Evolutionary conservation across 768 basidiomycete genomes (phyloP), one percentile per base, ranked within the genome.

Genomic region (Auricularia sp.): DNA sequence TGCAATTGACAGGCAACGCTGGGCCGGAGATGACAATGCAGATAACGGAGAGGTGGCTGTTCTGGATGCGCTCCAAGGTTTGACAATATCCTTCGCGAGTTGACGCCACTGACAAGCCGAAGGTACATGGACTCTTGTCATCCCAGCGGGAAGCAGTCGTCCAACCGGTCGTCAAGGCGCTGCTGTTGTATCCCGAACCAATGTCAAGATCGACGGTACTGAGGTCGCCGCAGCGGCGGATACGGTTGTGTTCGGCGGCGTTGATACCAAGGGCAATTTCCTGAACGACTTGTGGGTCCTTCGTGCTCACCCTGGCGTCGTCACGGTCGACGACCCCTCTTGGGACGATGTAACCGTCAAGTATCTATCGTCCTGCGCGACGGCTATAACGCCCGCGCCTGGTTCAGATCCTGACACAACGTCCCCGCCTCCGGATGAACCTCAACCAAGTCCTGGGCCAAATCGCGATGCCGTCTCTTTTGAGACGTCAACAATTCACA

Each of bases 241-340:
- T 71, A 87, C 84, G 18, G 80, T 93, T 56, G 83, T 92, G 10
- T 93, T 90, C 68, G 91, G 91, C 39, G 91, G 91, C 47, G 81
- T 82, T 68, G 89, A 90, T 71, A 77, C 78, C 54, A 72, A 76
- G 64, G 90, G 90, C 14, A 82, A 77, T 33, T 86, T 89, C 70
- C 78, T 91, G 3, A 81, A 84, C 47, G 91, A 93, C 64, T 71
- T 93, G 11, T 93, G 91, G 91, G 72, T 93, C 7, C 78, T 93
- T 66, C 79, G 91, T 63, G 82, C 88, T 3, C 92, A 92, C 73
- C 79, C 81, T 66, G 86, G 79, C n/a, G 73, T 80, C 37, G 70
- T 89, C n/a, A 68, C 80, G n/a, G 80, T 84, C 1, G 78, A 79
- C 62, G 74, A 80, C 24, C 24, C 56, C 6, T 14, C 54, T 3